Base-by-base conservation (phyloP, 352 stramenopile genomes). In the Pythium volutum region DNA sequence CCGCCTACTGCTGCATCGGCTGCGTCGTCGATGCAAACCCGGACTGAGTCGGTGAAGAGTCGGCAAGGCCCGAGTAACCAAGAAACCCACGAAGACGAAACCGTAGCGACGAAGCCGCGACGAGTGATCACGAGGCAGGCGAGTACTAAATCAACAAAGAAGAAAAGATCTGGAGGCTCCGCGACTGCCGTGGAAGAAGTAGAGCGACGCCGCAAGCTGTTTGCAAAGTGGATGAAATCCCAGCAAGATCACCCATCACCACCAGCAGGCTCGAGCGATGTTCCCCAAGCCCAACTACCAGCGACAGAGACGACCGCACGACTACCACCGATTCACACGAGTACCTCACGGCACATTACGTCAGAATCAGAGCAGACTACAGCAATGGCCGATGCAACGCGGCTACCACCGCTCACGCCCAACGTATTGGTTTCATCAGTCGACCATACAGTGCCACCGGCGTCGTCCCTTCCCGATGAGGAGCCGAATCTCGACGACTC, bases 151-250 rank as follows among this genome's bases (percentile, higher is more conserved):
- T 25, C 25, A 23, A 55, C 61, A 16, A 62, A 81, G 36, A 55
- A 89, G 83, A 53, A 76, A 78, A 82, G 76, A 31, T 73, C 62
- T 36, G 31, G 31, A 36, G 31, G 31, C 11, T 62, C 62, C 18
- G 47, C 74, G 2, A 75, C 69, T 2, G 74, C 79, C 14, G 60
- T 88, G 11, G 75, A 87, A 43, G 73, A 87, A 22, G 77, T 88
- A 4, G 71, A 89, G 52, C 83, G 81, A 26, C 81, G 79, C 22
- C 87, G 87, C 55, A 73, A 79, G 29, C 81, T 90, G 73, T 91
- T 90, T 59, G 73, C 81, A 2, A 90, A 70, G 53, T 92, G 83
- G 81, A 78, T 89, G 27, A 85, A 88, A 55, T 56, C 67, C 9
- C 23, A 56, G 39, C 51, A 59, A 55, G 64, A 59, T 1, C 29